phyloP scores from a whole-genome alignment of 352 stramenopile genomes.

The Pythium aphanidermatum region DNA sequence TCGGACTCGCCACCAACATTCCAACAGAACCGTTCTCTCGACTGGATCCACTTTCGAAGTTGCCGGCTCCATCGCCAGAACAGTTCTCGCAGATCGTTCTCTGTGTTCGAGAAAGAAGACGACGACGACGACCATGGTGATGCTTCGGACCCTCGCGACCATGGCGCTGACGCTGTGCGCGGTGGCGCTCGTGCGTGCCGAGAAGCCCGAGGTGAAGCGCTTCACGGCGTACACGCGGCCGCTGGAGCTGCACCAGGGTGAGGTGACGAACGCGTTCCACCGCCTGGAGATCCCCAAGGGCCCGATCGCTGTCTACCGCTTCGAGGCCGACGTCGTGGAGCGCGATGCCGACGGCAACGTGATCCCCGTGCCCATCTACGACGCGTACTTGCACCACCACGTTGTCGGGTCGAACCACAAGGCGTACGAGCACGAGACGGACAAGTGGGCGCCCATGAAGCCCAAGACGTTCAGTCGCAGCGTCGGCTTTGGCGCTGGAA shows the following conservation, averaged over 20 bases:
- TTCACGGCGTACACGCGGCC: conserved; percentile 63
- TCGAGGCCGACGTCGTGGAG: conserved; percentile 70
- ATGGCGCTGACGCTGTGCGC: conserved; percentile 4
- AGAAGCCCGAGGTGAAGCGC: conserved; percentile 36
- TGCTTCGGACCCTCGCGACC: conserved; percentile 8
- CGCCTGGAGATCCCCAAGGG: conserved; percentile 62
- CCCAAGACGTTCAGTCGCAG: conserved; percentile 61
- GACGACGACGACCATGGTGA: too few species aligned
- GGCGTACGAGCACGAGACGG: conserved; percentile 42
- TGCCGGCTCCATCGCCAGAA: too few species aligned
- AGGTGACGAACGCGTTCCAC: conserved; percentile 77
- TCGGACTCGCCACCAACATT: too few species aligned
- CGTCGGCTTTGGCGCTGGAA: conserved; percentile 73
- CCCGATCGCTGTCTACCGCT: conserved; percentile 78
- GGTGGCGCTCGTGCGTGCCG: conserved; percentile 3
- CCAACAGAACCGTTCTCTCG: too few species aligned
- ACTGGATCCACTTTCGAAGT: too few species aligned
- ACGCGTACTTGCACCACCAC: conserved; percentile 82
- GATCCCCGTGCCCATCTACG: conserved; percentile 51
- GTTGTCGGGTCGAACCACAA: conserved; percentile 70
- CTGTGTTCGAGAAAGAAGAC: too few species aligned
- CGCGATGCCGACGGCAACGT: conserved; percentile 46
- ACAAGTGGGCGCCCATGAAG: conserved; percentile 67
- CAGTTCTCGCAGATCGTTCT: too few species aligned
- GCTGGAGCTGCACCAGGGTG: conserved; percentile 51